These are phyloP conservation scores for Tetradesmus lagerheimii DNA, from an alignment of 139 green algal genomes.

Conservation along the genomic window DNA sequence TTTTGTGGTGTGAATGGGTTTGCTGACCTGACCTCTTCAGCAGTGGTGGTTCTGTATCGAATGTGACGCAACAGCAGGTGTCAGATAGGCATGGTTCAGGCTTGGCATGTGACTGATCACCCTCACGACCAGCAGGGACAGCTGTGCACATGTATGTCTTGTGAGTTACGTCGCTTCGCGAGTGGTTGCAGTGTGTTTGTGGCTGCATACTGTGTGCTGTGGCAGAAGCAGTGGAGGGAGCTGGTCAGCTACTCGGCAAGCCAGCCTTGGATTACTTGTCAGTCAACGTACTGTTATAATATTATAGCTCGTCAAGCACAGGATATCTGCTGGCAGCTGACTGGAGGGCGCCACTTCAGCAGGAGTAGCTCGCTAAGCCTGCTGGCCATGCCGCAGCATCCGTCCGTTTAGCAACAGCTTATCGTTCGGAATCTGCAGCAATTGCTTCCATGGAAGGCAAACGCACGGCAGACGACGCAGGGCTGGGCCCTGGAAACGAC, in stretches of 20 bases:
- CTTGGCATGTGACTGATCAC: too few relatives aligned
- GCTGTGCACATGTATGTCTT: too few relatives aligned
- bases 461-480: conserved; percentile 29
- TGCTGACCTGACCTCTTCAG: too few relatives aligned
- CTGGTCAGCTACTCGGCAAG: background rate
- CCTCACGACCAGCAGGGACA: too few relatives aligned
- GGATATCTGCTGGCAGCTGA: background rate
- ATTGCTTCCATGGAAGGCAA: conserved; percentile 14
- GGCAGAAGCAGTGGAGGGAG: background rate
- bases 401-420: background rate
- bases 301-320: background rate
- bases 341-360: background rate
- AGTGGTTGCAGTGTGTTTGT: background rate
- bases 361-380: background rate
- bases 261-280: background rate
- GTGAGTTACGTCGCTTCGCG: background rate
- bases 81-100: too few relatives aligned
- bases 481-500: conserved; percentile 12
- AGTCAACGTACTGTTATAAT: background rate
- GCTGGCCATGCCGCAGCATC: background rate
- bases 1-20: too few relatives aligned
- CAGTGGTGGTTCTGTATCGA: too few relatives aligned
- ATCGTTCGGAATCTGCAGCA: background rate
- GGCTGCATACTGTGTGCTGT: background rate
- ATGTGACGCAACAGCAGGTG: too few relatives aligned